These are phyloP conservation scores for Lotmaria passim DNA, from an alignment of 208 protist species.

Conservation along the genomic window DNA sequence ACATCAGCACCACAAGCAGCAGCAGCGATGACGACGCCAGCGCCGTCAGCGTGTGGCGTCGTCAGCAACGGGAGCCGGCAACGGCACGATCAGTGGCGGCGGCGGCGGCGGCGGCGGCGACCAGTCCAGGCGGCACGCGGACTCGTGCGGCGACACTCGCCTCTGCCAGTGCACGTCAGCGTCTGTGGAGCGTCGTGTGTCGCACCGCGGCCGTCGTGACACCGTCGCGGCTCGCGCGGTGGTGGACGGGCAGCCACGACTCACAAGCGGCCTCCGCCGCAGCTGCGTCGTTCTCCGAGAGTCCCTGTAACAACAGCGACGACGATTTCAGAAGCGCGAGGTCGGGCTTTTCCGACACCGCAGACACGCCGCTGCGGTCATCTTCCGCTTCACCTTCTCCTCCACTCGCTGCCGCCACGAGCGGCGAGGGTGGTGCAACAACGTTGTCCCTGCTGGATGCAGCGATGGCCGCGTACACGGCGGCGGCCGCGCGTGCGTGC, in stretches of 20 bases:
- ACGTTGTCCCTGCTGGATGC: constrained; percentile 9
- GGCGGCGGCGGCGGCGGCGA: background rate
- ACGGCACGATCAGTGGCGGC: background rate
- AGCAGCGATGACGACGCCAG: too few species aligned
- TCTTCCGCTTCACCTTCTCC: background rate
- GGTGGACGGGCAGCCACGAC: background rate
- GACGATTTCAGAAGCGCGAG: background rate
- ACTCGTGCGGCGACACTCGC: too few species aligned
- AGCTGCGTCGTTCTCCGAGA: background rate
- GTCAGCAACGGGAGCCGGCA: too few species aligned
- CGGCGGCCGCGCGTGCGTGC: background rate
- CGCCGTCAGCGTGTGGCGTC: too few species aligned
- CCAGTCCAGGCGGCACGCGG: too few species aligned
- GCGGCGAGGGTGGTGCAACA: background rate
- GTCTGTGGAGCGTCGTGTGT: background rate
- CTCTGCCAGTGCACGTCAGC: background rate
- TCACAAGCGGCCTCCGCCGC: background rate
- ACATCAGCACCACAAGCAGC: too few species aligned
- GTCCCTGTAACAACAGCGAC: background rate
- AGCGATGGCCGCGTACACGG: background rate
- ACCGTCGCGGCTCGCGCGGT: background rate
- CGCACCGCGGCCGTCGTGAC: background rate
- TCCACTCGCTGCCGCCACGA: background rate
- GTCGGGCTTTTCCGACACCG: too few species aligned
- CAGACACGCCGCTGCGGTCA: background rate